Evolutionary conservation across 352 stramenopile genomes (phyloP).

Genomic region (Pythium scleroteichum): DNA sequence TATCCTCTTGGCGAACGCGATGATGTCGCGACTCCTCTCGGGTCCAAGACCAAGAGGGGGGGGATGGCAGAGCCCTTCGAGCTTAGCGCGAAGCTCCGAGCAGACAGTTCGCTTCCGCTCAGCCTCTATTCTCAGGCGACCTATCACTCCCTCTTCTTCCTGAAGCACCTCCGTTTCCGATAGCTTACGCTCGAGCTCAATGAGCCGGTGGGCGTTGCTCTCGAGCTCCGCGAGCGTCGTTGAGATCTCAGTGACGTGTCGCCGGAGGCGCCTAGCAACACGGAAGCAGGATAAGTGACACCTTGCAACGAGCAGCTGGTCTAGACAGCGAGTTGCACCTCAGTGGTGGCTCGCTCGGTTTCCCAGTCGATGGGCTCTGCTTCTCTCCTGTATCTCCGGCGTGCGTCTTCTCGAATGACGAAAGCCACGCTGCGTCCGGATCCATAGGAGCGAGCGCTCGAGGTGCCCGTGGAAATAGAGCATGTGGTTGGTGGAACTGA

Average conservation of each 20-base stretch:
- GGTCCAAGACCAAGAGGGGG: constrained; percentile 17
- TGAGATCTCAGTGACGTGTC: constrained; percentile 13
- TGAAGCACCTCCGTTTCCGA: not conserved
- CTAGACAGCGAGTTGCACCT: not conserved
- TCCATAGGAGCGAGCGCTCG: not conserved
- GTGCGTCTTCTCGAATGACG: constrained; percentile 7
- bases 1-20: constrained; percentile 26
- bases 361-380: not conserved
- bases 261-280: constrained; percentile 13
- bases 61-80: constrained; percentile 25
- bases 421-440: constrained; percentile 11
- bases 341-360: not conserved
- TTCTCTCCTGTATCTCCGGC: not conserved
- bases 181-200: constrained; percentile 22
- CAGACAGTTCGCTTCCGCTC: constrained; percentile 29
- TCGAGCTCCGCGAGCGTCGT: constrained; percentile 26
- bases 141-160: constrained; percentile 16
- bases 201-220: constrained; percentile 15
- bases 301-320: not conserved
- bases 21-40: constrained; percentile 3
- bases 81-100: constrained; percentile 18
- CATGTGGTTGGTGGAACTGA: not conserved
- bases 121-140: constrained; percentile 30
- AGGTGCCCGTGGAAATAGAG: not conserved
- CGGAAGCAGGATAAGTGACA: not conserved